Conservation (phyloP, 129 eudicot genomes). For the Escallonia rubra region DNA sequence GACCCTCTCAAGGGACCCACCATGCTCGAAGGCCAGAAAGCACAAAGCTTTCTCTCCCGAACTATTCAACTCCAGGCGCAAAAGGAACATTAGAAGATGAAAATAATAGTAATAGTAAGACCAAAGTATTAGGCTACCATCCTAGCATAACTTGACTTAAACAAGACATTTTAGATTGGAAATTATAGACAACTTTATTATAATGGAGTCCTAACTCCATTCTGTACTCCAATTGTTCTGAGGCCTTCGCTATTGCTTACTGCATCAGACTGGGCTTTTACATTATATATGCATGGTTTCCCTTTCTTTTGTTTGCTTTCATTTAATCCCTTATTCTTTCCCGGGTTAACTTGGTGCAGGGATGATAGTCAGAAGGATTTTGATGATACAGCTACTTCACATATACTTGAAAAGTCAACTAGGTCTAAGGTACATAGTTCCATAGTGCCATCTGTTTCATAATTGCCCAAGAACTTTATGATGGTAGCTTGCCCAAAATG, state of each 20-base stretch:
- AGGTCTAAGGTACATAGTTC: slow-evolving; percentile 50
- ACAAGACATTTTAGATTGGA: no score
- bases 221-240: no score
- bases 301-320: slow-evolving; percentile 3
- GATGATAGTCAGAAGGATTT: slow-evolving; percentile 49
- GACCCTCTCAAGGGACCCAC: no score
- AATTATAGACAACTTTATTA: no score
- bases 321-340: slow-evolving; percentile 1
- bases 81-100: no score
- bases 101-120: no score
- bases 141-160: no score
- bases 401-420: slow-evolving; percentile 22
- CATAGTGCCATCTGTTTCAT: slow-evolving; percentile 4
- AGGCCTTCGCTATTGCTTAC: background rate
- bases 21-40: no score
- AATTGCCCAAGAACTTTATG: background rate
- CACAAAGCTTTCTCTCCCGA: no score
- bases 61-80: no score
- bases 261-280: background rate
- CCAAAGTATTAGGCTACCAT: no score
- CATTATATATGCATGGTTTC: background rate
- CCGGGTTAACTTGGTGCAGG: slow-evolving; percentile 39
- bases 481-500: background rate
- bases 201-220: no score
- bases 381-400: slow-evolving; percentile 30